Conservation (phyloP, 1,139 yeast genomes). For the Zygoascus meyerae region DNA sequence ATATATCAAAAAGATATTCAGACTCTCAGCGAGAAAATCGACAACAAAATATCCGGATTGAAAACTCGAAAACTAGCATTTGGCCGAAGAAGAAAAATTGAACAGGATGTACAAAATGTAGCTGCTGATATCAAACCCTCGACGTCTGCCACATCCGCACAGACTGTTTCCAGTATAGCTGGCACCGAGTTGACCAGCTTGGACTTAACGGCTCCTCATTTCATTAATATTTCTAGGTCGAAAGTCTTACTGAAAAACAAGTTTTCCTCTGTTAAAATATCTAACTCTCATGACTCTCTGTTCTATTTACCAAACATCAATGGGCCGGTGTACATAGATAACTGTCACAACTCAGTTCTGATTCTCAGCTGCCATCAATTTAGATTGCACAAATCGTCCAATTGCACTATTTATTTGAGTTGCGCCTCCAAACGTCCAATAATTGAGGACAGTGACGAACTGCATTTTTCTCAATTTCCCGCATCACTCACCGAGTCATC, state of each 20-base stretch:
- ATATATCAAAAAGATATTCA: slow-evolving; percentile 19
- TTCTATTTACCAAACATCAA: slow-evolving; percentile 14
- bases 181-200: neutral
- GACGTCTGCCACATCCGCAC: neutral
- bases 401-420: slow-evolving; percentile 20
- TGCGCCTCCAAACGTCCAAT: slow-evolving; percentile 29
- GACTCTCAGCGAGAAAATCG: slow-evolving; percentile 11
- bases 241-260: slow-evolving; percentile 2
- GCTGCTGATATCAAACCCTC: neutral
- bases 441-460: slow-evolving; percentile 25
- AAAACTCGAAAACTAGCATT: too few relatives aligned
- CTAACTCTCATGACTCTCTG: slow-evolving; percentile 14
- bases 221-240: neutral
- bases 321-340: slow-evolving; percentile 27
- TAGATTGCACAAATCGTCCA: slow-evolving; percentile 27
- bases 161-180: neutral
- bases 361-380: slow-evolving; percentile 29
- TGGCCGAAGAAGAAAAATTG: neutral
- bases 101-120: neutral
- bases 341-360: slow-evolving; percentile 18
- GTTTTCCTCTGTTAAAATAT: slow-evolving; percentile 12
- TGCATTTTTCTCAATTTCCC: slow-evolving; percentile 24
- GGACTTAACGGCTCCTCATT: neutral
- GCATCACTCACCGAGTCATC: slow-evolving; percentile 1
- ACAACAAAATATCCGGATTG: slow-evolving; percentile 4